Evolutionary conservation across 1,284 basidiomycete genomes (phyloP), one percentile per base, ranked within the genome.

Genomic region (Crucibulum parvulum): DNA sequence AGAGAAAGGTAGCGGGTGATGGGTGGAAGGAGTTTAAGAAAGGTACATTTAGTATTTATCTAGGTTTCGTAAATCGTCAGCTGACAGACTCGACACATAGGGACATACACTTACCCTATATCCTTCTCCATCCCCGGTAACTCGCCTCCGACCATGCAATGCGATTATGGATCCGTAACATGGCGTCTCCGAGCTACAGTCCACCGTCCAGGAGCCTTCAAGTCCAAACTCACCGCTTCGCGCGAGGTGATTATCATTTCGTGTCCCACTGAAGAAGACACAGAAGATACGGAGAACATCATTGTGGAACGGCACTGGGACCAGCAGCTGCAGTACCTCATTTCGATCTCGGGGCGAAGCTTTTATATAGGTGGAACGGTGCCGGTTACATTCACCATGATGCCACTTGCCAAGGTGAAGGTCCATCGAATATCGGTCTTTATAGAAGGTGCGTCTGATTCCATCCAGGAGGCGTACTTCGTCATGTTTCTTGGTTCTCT

Each of bases 51-150:
- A 6, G 18, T n/a, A 35, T 36, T 18, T 54, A 15, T 13, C 47
- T 57, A 16, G 24, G 31, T 38, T 34, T 51, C 16, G 11, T 34
- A 48, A 39, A 48, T 53, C 39, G 7, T 38, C 51, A 51, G 41
- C 58, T 37, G 8, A 38, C 45, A 53, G 45, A 38, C 31, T 55
- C 56, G 31, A 46, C 50, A 34, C 57, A 18, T 68, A 93, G 94
- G 95, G n/a, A 91, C 89, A 6, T 98, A 99, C 75, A 95, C 92
- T 46, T 99, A 96, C 74, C 96, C 96, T 1, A 93, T 99, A 69
- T 93, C 93, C 16, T 94, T 99, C 74, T 83, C 90, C 4, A 88
- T 99, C 52, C 95, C 96, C 0, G 82, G 88, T 4, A 86, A 87
- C 60, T 84, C 92, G 4, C 95, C 96, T 4, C 94, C 97, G 0